Conservation (phyloP, 176 grass and related monocot genomes). For the Saccharum spontaneum region DNA sequence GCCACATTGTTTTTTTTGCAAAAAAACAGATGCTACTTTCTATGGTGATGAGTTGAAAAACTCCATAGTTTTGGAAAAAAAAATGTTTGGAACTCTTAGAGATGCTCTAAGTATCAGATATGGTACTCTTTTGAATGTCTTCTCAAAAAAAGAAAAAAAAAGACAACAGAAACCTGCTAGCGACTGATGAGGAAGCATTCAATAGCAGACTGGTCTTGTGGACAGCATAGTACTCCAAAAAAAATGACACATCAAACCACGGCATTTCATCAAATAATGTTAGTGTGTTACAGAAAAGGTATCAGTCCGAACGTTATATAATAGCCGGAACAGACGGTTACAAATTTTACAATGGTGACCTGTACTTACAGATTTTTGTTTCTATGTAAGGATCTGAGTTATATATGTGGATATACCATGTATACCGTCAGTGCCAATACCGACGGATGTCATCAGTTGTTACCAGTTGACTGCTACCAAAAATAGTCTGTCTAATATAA, state of each 20-base stretch:
- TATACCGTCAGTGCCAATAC: slow-evolving; percentile 43
- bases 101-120: no score
- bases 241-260: not conserved
- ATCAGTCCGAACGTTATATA: not conserved
- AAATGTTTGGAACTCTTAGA: no score
- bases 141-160: no score
- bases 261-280: not conserved
- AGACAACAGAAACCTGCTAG: not conserved
- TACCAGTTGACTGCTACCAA: slow-evolving; percentile 29
- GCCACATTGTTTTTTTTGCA: no score
- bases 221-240: not conserved
- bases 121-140: no score
- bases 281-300: not conserved
- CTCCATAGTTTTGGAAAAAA: no score
- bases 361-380: slow-evolving; percentile 37
- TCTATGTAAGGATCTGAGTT: slow-evolving; percentile 33
- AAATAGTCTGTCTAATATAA: slow-evolving; percentile 11
- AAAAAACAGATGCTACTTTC: no score
- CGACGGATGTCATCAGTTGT: not conserved
- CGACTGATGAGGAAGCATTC: not conserved
- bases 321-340: slow-evolving; percentile 17
- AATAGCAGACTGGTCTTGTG: not conserved
- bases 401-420: slow-evolving; percentile 28
- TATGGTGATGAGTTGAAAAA: no score
- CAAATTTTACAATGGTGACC: slow-evolving; percentile 42